Percentiles rank a stretch among this genome's conserved stretches.
Evolutionary conservation across 768 basidiomycete species (phyloP).

Genomic region (Kwoniella shandongensis): DNA sequence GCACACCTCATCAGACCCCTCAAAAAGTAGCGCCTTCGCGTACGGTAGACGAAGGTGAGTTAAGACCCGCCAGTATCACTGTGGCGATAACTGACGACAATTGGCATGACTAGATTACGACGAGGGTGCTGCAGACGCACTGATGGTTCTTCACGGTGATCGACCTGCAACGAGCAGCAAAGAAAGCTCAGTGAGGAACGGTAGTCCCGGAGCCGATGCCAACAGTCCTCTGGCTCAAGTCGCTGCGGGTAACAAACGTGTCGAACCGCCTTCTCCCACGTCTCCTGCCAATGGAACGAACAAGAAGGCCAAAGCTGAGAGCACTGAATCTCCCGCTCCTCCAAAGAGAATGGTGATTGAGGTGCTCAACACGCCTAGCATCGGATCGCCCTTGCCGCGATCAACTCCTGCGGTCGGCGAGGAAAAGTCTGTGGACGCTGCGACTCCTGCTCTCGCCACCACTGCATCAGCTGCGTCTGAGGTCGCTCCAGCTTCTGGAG

Average conservation of each 20-base stretch:
- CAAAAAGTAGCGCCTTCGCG: constrained; percentile 56
- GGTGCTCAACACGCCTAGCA: constrained; percentile 39
- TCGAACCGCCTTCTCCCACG: constrained; percentile 37
- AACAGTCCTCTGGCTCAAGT: constrained; percentile 5
- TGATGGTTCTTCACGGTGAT: constrained; percentile 68
- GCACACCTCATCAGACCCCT: constrained; percentile 39
- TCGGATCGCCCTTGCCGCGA: constrained; percentile 23
- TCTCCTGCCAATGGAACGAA: constrained; percentile 20
- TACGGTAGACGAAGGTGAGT: constrained; percentile 68
- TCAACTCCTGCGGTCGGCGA: neutral
- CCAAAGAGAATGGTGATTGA: constrained; percentile 36
- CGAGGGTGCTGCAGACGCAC: constrained; percentile 80
- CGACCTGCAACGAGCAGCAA: constrained; percentile 25
- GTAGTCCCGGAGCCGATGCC: neutral
- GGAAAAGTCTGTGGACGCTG: neutral
- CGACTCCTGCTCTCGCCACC: too few species aligned
- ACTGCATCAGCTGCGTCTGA: too few species aligned
- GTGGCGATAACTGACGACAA: constrained; percentile 10
- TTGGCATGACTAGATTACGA: constrained; percentile 67
- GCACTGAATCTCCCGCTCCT: constrained; percentile 4
- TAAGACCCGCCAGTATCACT: neutral
- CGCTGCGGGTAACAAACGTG: constrained; percentile 24
- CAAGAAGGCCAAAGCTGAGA: constrained; percentile 24
- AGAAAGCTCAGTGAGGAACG: constrained; percentile 12
- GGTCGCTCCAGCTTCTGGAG: too few species aligned